These are phyloP conservation scores for Sporothrix curviconia DNA, from an alignment of 2,329 filamentous ascomycete genomes.

Conservation along the genomic window DNA sequence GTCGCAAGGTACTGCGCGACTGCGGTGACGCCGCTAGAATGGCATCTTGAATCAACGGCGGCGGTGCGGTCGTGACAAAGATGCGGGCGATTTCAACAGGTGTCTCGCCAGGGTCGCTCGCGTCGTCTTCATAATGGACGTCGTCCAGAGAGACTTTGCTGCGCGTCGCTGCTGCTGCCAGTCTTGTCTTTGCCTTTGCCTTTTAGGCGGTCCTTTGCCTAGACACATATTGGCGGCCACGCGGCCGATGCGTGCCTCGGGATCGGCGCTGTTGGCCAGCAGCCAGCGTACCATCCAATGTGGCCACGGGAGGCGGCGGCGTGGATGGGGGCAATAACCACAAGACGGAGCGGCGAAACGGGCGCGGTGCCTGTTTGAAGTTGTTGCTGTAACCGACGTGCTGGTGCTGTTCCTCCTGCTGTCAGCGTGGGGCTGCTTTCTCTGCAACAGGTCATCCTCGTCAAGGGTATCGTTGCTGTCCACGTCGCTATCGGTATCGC, in stretches of 20 bases:
- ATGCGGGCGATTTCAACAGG: constrained; percentile 5
- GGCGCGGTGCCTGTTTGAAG: no score
- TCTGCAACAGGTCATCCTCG: no score
- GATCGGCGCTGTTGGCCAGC: constrained; percentile 7
- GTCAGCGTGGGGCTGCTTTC: no score
- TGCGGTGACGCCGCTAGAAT: not conserved
- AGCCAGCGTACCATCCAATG: constrained; percentile 4
- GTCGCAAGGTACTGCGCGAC: not conserved
- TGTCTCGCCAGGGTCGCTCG: not conserved
- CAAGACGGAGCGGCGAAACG: not conserved
- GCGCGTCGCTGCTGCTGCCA: no score
- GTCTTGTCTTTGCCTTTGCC: not conserved
- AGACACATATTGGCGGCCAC: not conserved
- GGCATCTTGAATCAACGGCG: not conserved
- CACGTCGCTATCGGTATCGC: not conserved
- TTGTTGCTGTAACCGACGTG: no score
- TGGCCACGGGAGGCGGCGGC: constrained; percentile 2
- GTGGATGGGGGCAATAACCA: constrained; percentile 8
- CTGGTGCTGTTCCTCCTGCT: no score
- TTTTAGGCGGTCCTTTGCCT: not conserved
- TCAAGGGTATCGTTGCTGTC: not conserved
- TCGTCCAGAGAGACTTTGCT: no score
- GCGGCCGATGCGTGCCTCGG: constrained; percentile 4
- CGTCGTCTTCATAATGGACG: not conserved
- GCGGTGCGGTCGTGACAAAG: constrained; percentile 1